A percentile compares a stretch with the other conserved stretches of the same genome.
Evolutionary conservation across 2,329 filamentous ascomycete species (phyloP).

Genomic region (Diaporthe caulivora): DNA sequence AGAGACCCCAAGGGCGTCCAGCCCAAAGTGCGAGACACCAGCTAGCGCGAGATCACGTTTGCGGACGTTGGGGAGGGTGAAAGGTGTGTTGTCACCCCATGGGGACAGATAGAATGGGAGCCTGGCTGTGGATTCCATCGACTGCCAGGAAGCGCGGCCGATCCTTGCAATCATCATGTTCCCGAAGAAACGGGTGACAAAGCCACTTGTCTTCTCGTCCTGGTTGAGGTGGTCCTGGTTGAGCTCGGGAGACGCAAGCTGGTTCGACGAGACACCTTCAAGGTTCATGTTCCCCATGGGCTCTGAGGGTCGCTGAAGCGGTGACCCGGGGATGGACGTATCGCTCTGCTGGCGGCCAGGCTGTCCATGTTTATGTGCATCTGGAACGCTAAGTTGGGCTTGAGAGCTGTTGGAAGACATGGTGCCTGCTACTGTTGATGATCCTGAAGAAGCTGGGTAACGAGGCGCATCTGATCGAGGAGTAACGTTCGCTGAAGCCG

Average conservation of each 20-base stretch:
- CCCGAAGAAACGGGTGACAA: slow-evolving; percentile 41
- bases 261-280: slow-evolving; percentile 25
- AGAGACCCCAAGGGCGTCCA: slow-evolving; percentile 40
- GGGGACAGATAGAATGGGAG: slow-evolving; percentile 42
- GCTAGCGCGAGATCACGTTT: slow-evolving; percentile 43
- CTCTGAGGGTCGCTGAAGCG: slow-evolving; percentile 19
- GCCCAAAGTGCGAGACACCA: slow-evolving; percentile 41
- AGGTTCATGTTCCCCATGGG: slow-evolving; percentile 37
- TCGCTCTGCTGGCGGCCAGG: slow-evolving; percentile 2
- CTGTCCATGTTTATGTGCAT: slow-evolving; percentile 13
- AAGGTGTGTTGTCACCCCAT: slow-evolving; percentile 43
- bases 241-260: slow-evolving; percentile 34
- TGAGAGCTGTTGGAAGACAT: slow-evolving; percentile 25
- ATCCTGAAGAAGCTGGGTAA: background rate
- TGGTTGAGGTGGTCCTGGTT: slow-evolving; percentile 36
- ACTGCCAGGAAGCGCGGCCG: slow-evolving; percentile 41
- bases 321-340: slow-evolving; percentile 16
- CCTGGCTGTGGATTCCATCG: slow-evolving; percentile 40
- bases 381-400: slow-evolving; percentile 16
- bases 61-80: slow-evolving; percentile 41
- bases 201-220: slow-evolving; percentile 40
- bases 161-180: slow-evolving; percentile 42
- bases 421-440: background rate
- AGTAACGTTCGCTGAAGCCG: background rate
- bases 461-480: slow-evolving; percentile 21